Evolutionary conservation across 225 moss, liverwort and hornwort species (phyloP), one percentile per base, ranked within the genome.

Genomic region (Climacium dendroides): DNA sequence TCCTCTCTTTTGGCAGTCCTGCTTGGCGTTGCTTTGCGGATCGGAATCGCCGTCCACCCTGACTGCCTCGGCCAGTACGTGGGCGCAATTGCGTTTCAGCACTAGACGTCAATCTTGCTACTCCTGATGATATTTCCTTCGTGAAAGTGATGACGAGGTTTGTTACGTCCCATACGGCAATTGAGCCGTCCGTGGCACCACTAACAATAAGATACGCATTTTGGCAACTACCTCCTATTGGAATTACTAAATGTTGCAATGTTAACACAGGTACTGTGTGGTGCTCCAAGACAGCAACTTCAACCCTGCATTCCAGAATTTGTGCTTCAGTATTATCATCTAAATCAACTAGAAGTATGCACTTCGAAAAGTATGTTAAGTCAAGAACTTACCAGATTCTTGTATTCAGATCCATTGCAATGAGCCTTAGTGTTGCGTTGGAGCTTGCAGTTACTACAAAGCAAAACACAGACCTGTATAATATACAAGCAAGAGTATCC

Each of bases 391-490:
- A 98, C 98, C 98, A 99, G 87, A 89, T 91, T 78, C 91, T 92
- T 79, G 89, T 89, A 64, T 80, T 83, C 64, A 95, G 84, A 88
- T 94, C 90, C 87, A 96, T 96, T 43, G 92, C 93, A 84, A 93
- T 92, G 41, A 99, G 92, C 20, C 90, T 92, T 64, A 99, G 71
- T 45, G 92, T 94, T 45, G 97, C 95, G 80, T 96, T 93, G 87
- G 99, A 99, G 91, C 97, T 95, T 84, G 99, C 94, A 74, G 95
- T 95, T 62, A 96, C 94, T 77, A 94, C 92, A 89, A 97, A 96
- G 87, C 89, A 95, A 80, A 96, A 86, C 85, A 94, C 81, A 69
- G 89, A 92, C 90, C 97, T 98, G 95, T 61, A 79, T 41, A 70
- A 74, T 82, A 82, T 58, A 78, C 74, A 81, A 78, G 64, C 45